Evolutionary conservation across 129 eudicot species (phyloP).

Genomic region (Flaveria ramosissima): DNA sequence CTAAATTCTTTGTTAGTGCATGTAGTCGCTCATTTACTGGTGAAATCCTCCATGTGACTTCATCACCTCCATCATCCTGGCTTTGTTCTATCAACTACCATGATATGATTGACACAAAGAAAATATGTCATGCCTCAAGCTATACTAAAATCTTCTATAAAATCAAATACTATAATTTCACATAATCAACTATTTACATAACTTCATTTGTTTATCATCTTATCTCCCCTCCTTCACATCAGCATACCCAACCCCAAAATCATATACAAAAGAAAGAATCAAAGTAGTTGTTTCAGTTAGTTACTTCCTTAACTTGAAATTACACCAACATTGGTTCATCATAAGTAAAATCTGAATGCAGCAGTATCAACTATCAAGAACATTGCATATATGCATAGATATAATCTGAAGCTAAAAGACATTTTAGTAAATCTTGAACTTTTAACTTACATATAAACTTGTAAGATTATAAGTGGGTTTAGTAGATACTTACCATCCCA

Average conservation of each 20-base stretch:
- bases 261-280: background rate
- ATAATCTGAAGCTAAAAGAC: background rate
- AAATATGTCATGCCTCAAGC: slow-evolving; percentile 17
- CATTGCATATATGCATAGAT: background rate
- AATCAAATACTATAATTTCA: background rate
- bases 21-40: slow-evolving; percentile 87
- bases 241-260: background rate
- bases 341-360: background rate
- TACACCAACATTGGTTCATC: background rate
- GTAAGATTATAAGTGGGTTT: background rate
- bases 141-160: slow-evolving; percentile 1
- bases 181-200: slow-evolving; percentile 6
- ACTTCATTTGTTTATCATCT: background rate
- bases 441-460: background rate
- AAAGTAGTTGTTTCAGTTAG: background rate
- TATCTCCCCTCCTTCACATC: slow-evolving; percentile 8
- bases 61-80: slow-evolving; percentile 97
- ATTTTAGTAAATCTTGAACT: background rate
- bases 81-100: slow-evolving; percentile 87
- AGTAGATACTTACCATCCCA: slow-evolving; percentile 68
- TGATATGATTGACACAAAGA: background rate
- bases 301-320: background rate
- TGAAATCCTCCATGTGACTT: slow-evolving; percentile 91
- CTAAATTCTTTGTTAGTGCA: slow-evolving; percentile 70
- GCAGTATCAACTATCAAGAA: background rate